These are phyloP conservation scores for Trichomonascaceae sp. DNA, from an alignment of 1,139 yeast genomes.

Conservation along the genomic window DNA sequence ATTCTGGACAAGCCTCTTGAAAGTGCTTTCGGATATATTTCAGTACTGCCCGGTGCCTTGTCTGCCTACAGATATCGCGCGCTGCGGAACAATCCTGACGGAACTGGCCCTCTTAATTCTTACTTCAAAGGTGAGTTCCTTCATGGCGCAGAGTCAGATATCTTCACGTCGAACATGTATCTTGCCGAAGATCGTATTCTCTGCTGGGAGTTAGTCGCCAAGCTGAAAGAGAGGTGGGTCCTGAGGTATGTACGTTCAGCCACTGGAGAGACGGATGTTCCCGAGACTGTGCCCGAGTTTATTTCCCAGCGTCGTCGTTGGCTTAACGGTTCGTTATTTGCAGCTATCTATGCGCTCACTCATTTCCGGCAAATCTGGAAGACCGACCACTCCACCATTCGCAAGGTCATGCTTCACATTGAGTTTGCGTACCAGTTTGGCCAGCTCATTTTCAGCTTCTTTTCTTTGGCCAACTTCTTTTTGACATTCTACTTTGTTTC, in stretches of 20 bases:
- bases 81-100: slow-evolving; percentile 68
- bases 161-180: slow-evolving; percentile 94
- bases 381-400: slow-evolving; percentile 65
- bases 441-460: slow-evolving; percentile 69
- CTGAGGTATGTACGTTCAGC: slow-evolving; percentile 87
- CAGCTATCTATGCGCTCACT: slow-evolving; percentile 77
- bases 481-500: slow-evolving; percentile 86
- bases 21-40: slow-evolving; percentile 82
- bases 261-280: slow-evolving; percentile 95
- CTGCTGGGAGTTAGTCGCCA: slow-evolving; percentile 95
- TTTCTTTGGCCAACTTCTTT: slow-evolving; percentile 81
- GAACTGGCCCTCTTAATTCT: slow-evolving; percentile 81
- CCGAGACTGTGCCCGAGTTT: slow-evolving; percentile 81
- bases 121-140: slow-evolving; percentile 83
- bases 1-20: slow-evolving; percentile 92
- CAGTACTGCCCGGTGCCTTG: slow-evolving; percentile 92
- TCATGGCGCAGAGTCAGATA: slow-evolving; percentile 48
- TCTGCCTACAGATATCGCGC: slow-evolving; percentile 92
- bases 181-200: slow-evolving; percentile 93
- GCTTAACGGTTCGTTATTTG: slow-evolving; percentile 96
- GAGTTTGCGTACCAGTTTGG: slow-evolving; percentile 77
- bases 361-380: slow-evolving; percentile 72
- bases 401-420: slow-evolving; percentile 69
- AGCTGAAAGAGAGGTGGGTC: slow-evolving; percentile 78
- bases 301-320: slow-evolving; percentile 94